Base-by-base conservation (phyloP, 2,329 filamentous ascomycete genomes). In the Ophiostoma piceae region DNA sequence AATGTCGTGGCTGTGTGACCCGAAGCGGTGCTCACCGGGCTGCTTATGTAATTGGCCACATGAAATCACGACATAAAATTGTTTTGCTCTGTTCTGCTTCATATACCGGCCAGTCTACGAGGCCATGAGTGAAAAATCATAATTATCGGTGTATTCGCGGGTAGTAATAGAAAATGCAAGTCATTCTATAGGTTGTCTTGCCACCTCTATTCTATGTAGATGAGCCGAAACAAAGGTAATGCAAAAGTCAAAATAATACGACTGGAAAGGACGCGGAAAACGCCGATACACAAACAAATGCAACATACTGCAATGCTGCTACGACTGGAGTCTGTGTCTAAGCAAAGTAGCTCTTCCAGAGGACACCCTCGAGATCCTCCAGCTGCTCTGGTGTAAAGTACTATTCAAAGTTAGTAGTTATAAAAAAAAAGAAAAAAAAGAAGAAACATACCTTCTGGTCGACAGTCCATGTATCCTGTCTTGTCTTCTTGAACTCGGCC, bases 271-370 rank as follows among this genome's bases (percentile, higher is more conserved):
- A 41, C 9, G 12, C 12, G 11, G 4, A 14, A 41, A 3, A 41
- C 11, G 39, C 16, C 43, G n/a, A 47, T 14, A 43, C 43, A 4
- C 4, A 16, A 47, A n/a, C 43, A 7, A 41, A 41, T 41, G 1
- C 39, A 1, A 41, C 1, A 14, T 41, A 14, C 9, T 41, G 39
- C 9, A 41, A 14, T 12, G 16, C 43, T 47, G 5, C 16, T 7
- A 47, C 1, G 16, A 4, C 14, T 39, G 22, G 9, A 11, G 9
- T 4, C 7, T 11, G 2, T 39, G 19, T 41, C 29, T 70, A 97
- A 57, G 94, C 96, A 82, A 99, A 99, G 78, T 99, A 99, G 79
- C 94, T 98, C 89, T 99, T 99, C 95, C 95, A 99, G 68, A 99
- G 83, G 66, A 99, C 96, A 68, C 95, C 95, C 76, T 97, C 94